Percentiles rank a stretch among this genome's conserved stretches.
Evolutionary conservation across 2,329 filamentous ascomycete genomes (phyloP).

Genomic region (Penicillium rolfsii): DNA sequence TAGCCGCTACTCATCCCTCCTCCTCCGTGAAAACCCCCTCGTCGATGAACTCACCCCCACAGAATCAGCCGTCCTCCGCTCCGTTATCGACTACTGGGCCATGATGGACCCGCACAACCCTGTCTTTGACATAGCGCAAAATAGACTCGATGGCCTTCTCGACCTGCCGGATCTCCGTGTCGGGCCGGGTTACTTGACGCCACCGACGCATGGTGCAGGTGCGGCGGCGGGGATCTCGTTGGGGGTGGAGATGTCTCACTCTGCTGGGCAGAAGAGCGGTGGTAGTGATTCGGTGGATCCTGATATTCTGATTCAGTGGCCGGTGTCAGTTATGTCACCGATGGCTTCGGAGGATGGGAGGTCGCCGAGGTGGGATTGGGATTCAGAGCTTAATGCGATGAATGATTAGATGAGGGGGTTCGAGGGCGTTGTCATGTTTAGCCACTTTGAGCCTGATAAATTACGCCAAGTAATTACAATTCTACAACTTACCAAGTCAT

Average conservation of each 20-base stretch:
- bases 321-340: constrained; percentile 20
- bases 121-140: constrained; percentile 14
- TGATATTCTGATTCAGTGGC: constrained; percentile 18
- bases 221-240: background rate
- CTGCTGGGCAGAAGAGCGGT: background rate
- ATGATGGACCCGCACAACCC: constrained; percentile 30
- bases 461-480: background rate
- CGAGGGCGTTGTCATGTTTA: background rate
- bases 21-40: constrained; percentile 18
- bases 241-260: background rate
- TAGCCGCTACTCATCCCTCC: constrained; percentile 22
- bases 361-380: constrained; percentile 22
- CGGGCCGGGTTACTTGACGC: constrained; percentile 13
- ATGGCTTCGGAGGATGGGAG: constrained; percentile 15
- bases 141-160: constrained; percentile 8
- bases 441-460: background rate
- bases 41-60: constrained; percentile 21
- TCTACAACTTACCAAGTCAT: too few relatives aligned
- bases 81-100: constrained; percentile 25
- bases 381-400: constrained; percentile 17
- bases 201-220: constrained; percentile 7
- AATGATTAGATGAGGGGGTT: background rate
- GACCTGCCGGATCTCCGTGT: constrained; percentile 4
- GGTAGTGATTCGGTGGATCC: constrained; percentile 12
- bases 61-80: constrained; percentile 20